These are phyloP conservation scores for Penicillium paneum DNA, from an alignment of 2,329 filamentous ascomycete species.

Conservation along the genomic window DNA sequence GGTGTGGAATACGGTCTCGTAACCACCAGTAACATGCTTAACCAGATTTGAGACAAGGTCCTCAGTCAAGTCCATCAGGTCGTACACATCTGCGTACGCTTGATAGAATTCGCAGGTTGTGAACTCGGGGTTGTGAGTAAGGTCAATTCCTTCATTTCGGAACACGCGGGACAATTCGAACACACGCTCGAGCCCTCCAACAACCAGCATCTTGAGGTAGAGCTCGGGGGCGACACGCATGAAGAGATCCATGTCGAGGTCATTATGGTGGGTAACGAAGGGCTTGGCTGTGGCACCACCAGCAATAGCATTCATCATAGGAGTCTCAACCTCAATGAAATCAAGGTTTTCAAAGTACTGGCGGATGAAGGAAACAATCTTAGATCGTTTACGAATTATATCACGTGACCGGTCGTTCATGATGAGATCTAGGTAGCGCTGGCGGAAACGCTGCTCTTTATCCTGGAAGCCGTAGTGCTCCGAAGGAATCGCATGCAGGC, in stretches of 20 bases:
- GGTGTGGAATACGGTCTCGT: slow-evolving; percentile 81
- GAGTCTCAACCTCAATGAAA: slow-evolving; percentile 93
- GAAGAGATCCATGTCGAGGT: slow-evolving; percentile 89
- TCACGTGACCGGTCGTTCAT: slow-evolving; percentile 88
- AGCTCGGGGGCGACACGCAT: slow-evolving; percentile 93
- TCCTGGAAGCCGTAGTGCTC: slow-evolving; percentile 96
- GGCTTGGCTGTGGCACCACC: slow-evolving; percentile 94
- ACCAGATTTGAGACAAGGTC: slow-evolving; percentile 88
- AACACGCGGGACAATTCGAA: no score
- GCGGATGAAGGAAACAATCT: slow-evolving; percentile 85
- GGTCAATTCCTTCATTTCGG: slow-evolving; percentile 77
- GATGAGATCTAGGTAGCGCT: slow-evolving; percentile 92
- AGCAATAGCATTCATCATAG: slow-evolving; percentile 94
- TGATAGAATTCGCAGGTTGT: slow-evolving; percentile 97
- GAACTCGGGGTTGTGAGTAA: slow-evolving; percentile 98
- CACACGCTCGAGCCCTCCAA: slow-evolving; percentile 60
- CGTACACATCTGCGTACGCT: slow-evolving; percentile 88
- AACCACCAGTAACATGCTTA: slow-evolving; percentile 80
- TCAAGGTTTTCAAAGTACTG: slow-evolving; percentile 82
- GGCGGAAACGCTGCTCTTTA: slow-evolving; percentile 86
- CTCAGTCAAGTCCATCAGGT: slow-evolving; percentile 87
- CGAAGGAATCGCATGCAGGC: slow-evolving; percentile 78
- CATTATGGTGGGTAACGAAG: slow-evolving; percentile 94
- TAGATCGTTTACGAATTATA: slow-evolving; percentile 78
- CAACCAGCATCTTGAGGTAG: slow-evolving; percentile 93